A percentile compares a stretch with the other conserved stretches of the same genome.
Evolutionary conservation across 306 rosid genomes (phyloP).

Genomic region (Malus sylvestris): DNA sequence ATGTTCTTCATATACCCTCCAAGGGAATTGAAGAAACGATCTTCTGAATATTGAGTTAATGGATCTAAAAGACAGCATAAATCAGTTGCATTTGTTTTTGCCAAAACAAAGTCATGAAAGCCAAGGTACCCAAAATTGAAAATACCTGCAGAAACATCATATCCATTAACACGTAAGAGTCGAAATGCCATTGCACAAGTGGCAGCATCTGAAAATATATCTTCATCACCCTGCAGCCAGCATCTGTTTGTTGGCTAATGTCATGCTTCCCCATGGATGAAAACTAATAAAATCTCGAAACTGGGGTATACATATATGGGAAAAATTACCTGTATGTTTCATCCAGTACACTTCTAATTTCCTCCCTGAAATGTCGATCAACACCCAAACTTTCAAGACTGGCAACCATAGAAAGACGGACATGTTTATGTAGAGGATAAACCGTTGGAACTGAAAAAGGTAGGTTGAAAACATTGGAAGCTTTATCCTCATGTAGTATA

Average conservation of each 20-base stretch:
- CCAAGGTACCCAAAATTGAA: constrained; percentile 9
- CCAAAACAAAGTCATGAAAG: constrained; percentile 8
- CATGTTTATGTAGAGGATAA: constrained; percentile 63
- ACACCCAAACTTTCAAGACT: constrained; percentile 71
- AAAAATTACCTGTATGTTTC: constrained; percentile 60
- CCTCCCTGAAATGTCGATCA: constrained; percentile 55
- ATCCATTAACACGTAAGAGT: constrained; percentile 52
- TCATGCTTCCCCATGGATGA: neutral
- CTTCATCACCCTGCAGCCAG: constrained; percentile 62
- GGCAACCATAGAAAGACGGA: constrained; percentile 63
- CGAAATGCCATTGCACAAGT: constrained; percentile 83
- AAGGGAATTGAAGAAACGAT: constrained; percentile 45
- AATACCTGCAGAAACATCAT: constrained; percentile 63
- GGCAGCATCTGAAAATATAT: constrained; percentile 54
- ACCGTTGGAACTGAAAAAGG: constrained; percentile 57
- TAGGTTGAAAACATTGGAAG: neutral
- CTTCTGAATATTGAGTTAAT: constrained; percentile 52
- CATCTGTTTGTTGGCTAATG: constrained; percentile 31
- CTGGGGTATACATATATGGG: neutral
- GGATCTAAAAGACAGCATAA: constrained; percentile 45
- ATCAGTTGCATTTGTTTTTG: neutral
- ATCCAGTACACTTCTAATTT: constrained; percentile 55
- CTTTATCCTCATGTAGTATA: neutral
- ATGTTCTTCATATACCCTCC: constrained; percentile 70
- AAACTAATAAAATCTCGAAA: neutral